These are phyloP conservation scores for Saccharomycopsis schoenii DNA, from an alignment of 805 yeast genomes.

Conservation along the genomic window DNA sequence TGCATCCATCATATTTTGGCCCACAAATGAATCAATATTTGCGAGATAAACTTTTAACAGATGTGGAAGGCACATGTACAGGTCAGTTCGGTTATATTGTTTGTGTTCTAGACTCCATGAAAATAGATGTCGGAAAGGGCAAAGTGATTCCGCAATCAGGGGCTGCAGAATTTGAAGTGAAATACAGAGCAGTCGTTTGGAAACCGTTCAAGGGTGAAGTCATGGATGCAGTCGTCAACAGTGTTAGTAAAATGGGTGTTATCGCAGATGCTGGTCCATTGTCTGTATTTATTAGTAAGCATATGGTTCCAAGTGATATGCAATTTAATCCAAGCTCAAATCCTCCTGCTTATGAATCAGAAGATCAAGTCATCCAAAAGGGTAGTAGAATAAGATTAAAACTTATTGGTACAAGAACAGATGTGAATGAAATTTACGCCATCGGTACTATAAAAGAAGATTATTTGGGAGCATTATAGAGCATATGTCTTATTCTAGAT, in stretches of 20 bases:
- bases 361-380: conserved; percentile 90
- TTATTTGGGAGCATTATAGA: conserved; percentile 73
- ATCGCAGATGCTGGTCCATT: conserved; percentile 98
- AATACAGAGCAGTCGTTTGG: conserved; percentile 95
- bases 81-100: conserved; percentile 97
- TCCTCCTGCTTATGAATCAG: conserved; percentile 96
- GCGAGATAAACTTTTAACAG: conserved; percentile 81
- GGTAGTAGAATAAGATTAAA: conserved; percentile 90
- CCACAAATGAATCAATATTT: conserved; percentile 94
- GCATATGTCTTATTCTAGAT: not conserved
- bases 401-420: conserved; percentile 94
- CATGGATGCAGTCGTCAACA: conserved; percentile 91
- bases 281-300: conserved; percentile 89
- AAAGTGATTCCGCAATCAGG: conserved; percentile 85
- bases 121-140: conserved; percentile 92
- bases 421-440: conserved; percentile 94
- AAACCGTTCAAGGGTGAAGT: conserved; percentile 98
- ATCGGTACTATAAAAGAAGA: conserved; percentile 98
- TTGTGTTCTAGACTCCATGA: conserved; percentile 90
- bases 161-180: conserved; percentile 92
- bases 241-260: conserved; percentile 90
- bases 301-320: conserved; percentile 90
- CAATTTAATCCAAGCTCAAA: conserved; percentile 88
- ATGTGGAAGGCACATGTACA: conserved; percentile 97
- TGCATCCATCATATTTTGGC: conserved; percentile 96